Evolutionary conservation across 163 green algal species (phyloP), one percentile per base, ranked within the genome.

Genomic region (Chlorella variabilis): DNA sequence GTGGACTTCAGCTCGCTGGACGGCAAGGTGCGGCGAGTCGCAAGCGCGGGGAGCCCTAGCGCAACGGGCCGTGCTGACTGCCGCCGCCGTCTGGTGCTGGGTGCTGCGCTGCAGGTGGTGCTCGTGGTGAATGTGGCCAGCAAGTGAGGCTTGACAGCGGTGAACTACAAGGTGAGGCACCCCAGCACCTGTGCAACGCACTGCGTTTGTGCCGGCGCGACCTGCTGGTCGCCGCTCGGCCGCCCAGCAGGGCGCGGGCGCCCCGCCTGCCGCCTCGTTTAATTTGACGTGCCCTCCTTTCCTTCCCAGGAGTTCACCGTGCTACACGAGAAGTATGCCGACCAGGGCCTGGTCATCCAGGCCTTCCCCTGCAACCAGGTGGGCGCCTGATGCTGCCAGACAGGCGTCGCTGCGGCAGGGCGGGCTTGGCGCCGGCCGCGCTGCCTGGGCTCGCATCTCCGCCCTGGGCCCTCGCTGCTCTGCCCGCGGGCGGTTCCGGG

Each of bases 281-380:
- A n/a, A n/a, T n/a, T n/a, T n/a, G n/a, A n/a, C n/a, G n/a, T n/a
- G n/a, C n/a, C 25, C 2, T 23, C 3, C 2, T 42, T 31, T 61
- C 0, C 33, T 38, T 7, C 8, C 42, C 76, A 89, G 71, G 83
- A 85, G 42, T 86, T 89, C 48, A 42, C 34, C 27, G 83, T 56
- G 83, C 42, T 89, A 18, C 63, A 80, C 3, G 75, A 86, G 1
- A 89, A 88, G 66, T 88, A 88, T 20, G 39, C 20, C 5, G 68
- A 86, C 21, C 49, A 83, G 49, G 77, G 71, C 1, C 68, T 89
- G 45, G 31, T 74, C 49, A 85, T 89, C 38, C n/a, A 71, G 58
- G 85, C 85, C 20, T 89, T 89, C 51, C 85, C 85, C 33, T 89
- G 85, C 61, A 89, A 89, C 54, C 85, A 85, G 82, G 59, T 68